Percentiles rank a stretch among this genome's conserved stretches.
phyloP scores from a whole-genome alignment of 2,329 filamentous ascomycete species.

The Aureobasidium lini region DNA sequence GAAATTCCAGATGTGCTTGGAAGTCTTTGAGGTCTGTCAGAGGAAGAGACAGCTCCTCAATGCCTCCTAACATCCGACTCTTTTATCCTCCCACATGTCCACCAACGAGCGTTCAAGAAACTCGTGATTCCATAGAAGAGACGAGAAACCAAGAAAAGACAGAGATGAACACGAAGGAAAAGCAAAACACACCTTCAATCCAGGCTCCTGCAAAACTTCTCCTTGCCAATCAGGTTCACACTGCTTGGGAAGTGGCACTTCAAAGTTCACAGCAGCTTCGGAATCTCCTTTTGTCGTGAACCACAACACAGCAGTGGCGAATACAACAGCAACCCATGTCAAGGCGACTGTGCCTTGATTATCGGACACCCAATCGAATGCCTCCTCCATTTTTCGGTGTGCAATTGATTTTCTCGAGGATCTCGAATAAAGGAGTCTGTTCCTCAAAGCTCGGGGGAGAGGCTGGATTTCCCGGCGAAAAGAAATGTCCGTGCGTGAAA shows the following conservation, averaged over 20 bases:
- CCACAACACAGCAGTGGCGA: not conserved
- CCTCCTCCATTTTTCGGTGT: slow-evolving; percentile 2
- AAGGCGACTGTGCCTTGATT: slow-evolving; percentile 1
- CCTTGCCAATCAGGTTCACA: slow-evolving; percentile 48
- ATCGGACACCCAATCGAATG: slow-evolving; percentile 9
- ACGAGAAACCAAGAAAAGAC: not conserved
- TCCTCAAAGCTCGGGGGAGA: not conserved
- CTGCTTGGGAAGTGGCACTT: slow-evolving; percentile 54
- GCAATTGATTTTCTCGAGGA: not conserved
- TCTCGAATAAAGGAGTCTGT: not conserved
- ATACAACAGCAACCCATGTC: slow-evolving; percentile 1
- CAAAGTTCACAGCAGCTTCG: slow-evolving; percentile 49
- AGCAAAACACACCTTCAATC: slow-evolving; percentile 45
- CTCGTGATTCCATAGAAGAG: not conserved
- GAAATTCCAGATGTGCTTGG: too few relatives aligned
- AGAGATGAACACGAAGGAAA: not conserved
- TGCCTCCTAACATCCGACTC: too few relatives aligned
- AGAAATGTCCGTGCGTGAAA: not conserved
- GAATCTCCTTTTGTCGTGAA: not conserved
- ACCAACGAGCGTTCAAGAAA: too few relatives aligned
- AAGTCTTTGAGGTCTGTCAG: too few relatives aligned
- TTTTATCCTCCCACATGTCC: too few relatives aligned
- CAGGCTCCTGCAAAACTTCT: slow-evolving; percentile 51
- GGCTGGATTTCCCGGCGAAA: not conserved
- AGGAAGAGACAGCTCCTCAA: too few relatives aligned